phyloP scores from a whole-genome alignment of 2,329 filamentous ascomycete species.

The Microsporum canis region DNA sequence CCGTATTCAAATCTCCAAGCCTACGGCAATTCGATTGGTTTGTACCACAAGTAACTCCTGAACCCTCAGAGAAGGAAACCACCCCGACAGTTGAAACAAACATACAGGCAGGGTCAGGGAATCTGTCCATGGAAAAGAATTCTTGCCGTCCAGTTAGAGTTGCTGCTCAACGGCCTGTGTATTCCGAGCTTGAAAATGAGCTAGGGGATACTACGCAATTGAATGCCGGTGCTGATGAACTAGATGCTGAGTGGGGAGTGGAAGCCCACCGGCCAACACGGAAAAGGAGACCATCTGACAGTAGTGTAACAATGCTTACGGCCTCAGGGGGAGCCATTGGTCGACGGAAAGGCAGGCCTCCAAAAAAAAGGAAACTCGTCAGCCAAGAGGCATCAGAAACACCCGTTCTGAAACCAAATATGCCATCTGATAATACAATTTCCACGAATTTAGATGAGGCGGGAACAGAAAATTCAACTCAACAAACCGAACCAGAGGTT shows the following conservation, averaged over 20 bases:
- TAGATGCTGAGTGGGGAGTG: background rate
- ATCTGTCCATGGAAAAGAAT: slow-evolving; percentile 1
- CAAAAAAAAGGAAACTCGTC: slow-evolving; percentile 15
- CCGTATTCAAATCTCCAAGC: slow-evolving; percentile 29
- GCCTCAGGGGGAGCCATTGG: background rate
- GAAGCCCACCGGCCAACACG: background rate
- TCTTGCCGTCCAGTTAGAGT: background rate
- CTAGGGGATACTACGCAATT: background rate
- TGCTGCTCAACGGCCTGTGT: background rate
- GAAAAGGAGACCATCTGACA: slow-evolving; percentile 4
- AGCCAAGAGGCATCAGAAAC: background rate
- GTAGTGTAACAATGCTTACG: background rate
- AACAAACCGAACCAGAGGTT: background rate
- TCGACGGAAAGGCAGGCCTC: slow-evolving; percentile 11
- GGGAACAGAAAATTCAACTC: background rate
- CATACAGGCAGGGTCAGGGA: slow-evolving; percentile 4
- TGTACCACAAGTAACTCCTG: slow-evolving; percentile 8
- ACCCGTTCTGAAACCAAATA: background rate
- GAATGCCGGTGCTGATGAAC: background rate
- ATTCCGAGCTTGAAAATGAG: background rate
- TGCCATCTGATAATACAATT: background rate
- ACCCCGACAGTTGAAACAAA: background rate
- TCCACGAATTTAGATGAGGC: background rate
- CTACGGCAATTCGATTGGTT: slow-evolving; percentile 30
- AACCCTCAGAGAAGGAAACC: background rate